Conservation (phyloP, 108 stramenopile genomes). For the Cyclotella atomus region DNA sequence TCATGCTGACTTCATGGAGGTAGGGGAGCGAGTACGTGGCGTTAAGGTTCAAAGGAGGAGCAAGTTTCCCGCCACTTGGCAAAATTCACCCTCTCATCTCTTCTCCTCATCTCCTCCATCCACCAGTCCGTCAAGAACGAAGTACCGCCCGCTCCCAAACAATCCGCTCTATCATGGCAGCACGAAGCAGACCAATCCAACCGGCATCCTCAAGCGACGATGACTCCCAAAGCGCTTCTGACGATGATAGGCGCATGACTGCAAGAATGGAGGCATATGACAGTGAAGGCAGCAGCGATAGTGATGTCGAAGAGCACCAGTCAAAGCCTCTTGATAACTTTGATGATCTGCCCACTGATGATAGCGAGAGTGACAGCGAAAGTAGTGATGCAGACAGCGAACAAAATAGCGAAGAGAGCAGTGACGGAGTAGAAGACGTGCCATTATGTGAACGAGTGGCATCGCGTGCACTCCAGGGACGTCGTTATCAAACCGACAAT, state of each 20-base stretch:
- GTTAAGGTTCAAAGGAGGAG: too few species aligned
- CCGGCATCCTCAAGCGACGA: constrained; percentile 52
- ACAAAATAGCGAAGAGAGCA: constrained; percentile 11
- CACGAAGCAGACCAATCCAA: constrained; percentile 3
- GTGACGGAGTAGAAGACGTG: constrained; percentile 20
- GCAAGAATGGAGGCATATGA: too few species aligned
- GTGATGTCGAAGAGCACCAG: too few species aligned
- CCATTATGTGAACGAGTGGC: constrained; percentile 43
- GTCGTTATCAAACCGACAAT: constrained; percentile 24
- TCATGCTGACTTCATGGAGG: constrained; percentile 3
- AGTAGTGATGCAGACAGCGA: background rate
- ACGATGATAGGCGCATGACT: too few species aligned
- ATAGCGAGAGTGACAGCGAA: constrained; percentile 16
- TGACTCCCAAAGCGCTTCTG: too few species aligned
- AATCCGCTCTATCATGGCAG: background rate
- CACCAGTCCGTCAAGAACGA: too few species aligned
- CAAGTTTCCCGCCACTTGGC: too few species aligned
- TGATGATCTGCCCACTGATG: background rate
- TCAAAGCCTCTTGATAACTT: too few species aligned
- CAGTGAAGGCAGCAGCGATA: too few species aligned
- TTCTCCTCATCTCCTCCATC: too few species aligned
- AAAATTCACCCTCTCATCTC: too few species aligned
- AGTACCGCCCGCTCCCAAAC: background rate
- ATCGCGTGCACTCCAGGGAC: constrained; percentile 26
- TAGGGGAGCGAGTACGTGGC: too few species aligned